Evolutionary conservation across 2,329 filamentous ascomycete species (phyloP).

Genomic region (Penicillium rolfsii): DNA sequence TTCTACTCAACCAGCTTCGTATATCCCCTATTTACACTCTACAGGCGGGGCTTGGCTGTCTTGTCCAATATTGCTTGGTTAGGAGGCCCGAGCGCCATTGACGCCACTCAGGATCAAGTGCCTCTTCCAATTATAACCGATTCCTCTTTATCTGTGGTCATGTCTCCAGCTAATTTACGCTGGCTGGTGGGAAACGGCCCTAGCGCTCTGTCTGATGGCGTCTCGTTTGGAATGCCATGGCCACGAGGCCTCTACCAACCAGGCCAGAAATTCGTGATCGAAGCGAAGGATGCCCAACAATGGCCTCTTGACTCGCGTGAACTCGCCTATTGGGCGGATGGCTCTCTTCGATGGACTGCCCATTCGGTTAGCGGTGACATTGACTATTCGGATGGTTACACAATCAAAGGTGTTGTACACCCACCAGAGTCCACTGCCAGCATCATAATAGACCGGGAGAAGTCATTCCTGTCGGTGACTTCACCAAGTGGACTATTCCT

Average conservation of each 20-base stretch:
- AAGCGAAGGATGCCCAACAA: slow-evolving; percentile 4
- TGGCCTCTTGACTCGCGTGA: slow-evolving; percentile 21
- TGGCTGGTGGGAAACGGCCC: slow-evolving; percentile 16
- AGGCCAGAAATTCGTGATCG: slow-evolving; percentile 19
- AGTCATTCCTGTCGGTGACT: neutral
- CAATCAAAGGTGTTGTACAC: slow-evolving; percentile 3
- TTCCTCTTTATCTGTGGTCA: neutral
- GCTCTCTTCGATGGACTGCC: slow-evolving; percentile 22
- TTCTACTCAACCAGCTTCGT: neutral
- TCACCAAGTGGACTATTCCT: slow-evolving; percentile 8
- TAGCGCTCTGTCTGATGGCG: slow-evolving; percentile 9
- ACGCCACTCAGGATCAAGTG: neutral
- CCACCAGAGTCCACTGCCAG: neutral
- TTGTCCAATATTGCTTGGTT: slow-evolving; percentile 12
- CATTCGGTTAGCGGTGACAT: slow-evolving; percentile 20
- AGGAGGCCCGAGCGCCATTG: slow-evolving; percentile 1
- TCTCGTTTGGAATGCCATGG: slow-evolving; percentile 25
- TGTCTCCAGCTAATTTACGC: slow-evolving; percentile 17
- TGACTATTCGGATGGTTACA: slow-evolving; percentile 10
- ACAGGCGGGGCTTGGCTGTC: slow-evolving; percentile 6
- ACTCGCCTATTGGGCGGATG: slow-evolving; percentile 23
- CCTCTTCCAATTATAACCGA: neutral
- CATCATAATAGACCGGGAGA: slow-evolving; percentile 2
- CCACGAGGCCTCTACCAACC: slow-evolving; percentile 10
- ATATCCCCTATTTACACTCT: neutral